Conservation (phyloP, 2,329 filamentous ascomycete genomes). For the Monosporascus sp. region DNA sequence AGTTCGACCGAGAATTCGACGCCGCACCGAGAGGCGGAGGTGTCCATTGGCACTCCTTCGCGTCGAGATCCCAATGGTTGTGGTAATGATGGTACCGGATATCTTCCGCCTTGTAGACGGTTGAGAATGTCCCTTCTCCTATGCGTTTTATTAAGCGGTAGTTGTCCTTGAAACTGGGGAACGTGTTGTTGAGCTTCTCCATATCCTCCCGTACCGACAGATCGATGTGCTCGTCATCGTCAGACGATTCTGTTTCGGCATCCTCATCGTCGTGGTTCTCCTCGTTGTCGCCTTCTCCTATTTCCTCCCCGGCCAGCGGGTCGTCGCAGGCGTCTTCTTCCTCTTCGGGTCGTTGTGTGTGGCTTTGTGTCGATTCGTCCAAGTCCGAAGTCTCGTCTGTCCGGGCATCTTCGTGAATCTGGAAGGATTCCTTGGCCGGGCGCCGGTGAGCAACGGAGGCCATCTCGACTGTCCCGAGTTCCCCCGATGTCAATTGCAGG, state of each 20-base stretch:
- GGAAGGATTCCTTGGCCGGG: constrained; percentile 28
- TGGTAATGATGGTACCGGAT: constrained; percentile 75
- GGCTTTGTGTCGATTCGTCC: constrained; percentile 20
- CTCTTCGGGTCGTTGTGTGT: constrained; percentile 23
- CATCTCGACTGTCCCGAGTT: constrained; percentile 4
- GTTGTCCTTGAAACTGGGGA: constrained; percentile 75
- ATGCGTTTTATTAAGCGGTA: constrained; percentile 95
- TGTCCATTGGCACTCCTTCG: constrained; percentile 59
- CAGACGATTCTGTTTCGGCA: constrained; percentile 41
- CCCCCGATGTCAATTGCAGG: too few species aligned
- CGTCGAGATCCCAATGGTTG: constrained; percentile 80
- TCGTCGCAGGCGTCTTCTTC: constrained; percentile 27
- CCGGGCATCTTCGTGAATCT: constrained; percentile 30
- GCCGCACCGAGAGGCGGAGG: constrained; percentile 59
- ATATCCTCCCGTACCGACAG: constrained; percentile 77
- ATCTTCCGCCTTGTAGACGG: constrained; percentile 97
- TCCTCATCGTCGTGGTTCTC: constrained; percentile 37
- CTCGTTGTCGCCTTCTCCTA: constrained; percentile 31
- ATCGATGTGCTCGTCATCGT: constrained; percentile 61
- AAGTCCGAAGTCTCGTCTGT: constrained; percentile 24
- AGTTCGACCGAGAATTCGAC: constrained; percentile 35
- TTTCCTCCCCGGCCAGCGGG: constrained; percentile 28
- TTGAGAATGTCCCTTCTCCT: constrained; percentile 97
- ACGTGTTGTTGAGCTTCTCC: constrained; percentile 73
- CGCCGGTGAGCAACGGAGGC: constrained; percentile 21